Conservation (phyloP, 2,329 filamentous ascomycete species). For the Botryotinia calthae region DNA sequence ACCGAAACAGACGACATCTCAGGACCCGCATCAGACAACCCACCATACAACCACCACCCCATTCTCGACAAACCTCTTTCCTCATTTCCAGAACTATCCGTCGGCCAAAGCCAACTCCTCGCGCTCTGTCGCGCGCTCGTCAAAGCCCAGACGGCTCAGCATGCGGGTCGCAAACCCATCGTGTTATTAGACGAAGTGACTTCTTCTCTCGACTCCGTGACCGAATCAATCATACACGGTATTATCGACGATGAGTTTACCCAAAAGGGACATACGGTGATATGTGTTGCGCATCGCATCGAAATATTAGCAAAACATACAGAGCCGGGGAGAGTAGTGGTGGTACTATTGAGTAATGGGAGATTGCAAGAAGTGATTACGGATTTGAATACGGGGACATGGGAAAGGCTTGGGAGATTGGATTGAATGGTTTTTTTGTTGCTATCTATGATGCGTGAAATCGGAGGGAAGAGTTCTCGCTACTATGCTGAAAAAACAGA, state of each 20-base stretch:
- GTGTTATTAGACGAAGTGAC: conserved; percentile 10
- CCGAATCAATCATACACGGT: not conserved
- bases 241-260: conserved; percentile 5
- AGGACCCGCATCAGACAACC: not conserved
- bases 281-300: conserved; percentile 7
- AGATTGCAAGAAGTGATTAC: conserved; percentile 9
- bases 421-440: not conserved
- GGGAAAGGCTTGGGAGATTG: conserved; percentile 5
- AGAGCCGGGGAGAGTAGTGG: not conserved
- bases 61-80: not conserved
- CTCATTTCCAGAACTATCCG: not conserved
- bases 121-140: not conserved
- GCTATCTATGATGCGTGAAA: too few species aligned
- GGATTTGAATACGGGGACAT: not conserved
- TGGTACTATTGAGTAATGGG: not conserved
- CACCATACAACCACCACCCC: not conserved
- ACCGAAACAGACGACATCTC: not conserved
- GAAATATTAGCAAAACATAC: not conserved
- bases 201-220: not conserved
- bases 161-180: not conserved
- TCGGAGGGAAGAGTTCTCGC: not conserved
- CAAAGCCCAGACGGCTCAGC: not conserved
- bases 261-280: not conserved
- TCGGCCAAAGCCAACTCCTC: conserved; percentile 12
- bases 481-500: not conserved